Evolutionary conservation across 768 basidiomycete species (phyloP).

Genomic region (Boletus rex-veris): DNA sequence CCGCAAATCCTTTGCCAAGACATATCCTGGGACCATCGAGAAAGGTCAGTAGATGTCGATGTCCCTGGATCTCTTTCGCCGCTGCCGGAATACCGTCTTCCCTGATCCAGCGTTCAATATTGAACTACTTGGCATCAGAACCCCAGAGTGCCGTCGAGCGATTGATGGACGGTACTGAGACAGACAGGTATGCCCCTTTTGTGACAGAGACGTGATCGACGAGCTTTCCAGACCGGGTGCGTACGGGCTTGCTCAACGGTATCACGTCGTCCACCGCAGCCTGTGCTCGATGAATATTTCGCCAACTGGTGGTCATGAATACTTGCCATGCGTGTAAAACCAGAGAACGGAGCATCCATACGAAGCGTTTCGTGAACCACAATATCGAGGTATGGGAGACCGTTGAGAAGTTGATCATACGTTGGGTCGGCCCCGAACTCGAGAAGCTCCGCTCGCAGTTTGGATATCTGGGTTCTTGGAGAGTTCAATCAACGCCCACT

Average conservation of each 20-base stretch:
- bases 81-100: slow-evolving; percentile 24
- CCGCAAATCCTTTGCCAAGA: slow-evolving; percentile 12
- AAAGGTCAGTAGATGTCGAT: slow-evolving; percentile 51
- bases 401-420: slow-evolving; percentile 49
- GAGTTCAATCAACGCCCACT: slow-evolving; percentile 59
- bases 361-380: slow-evolving; percentile 45
- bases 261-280: slow-evolving; percentile 54
- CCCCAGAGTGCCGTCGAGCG: slow-evolving; percentile 59
- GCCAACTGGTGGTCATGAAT: not conserved
- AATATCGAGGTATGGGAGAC: slow-evolving; percentile 54
- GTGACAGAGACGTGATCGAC: slow-evolving; percentile 42
- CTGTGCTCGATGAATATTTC: slow-evolving; percentile 25
- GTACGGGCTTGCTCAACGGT: slow-evolving; percentile 52
- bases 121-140: slow-evolving; percentile 51
- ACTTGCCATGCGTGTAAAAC: slow-evolving; percentile 17
- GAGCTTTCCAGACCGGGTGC: slow-evolving; percentile 37
- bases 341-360: slow-evolving; percentile 39
- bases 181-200: slow-evolving; percentile 44
- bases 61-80: slow-evolving; percentile 46
- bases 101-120: slow-evolving; percentile 62
- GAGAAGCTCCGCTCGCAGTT: slow-evolving; percentile 51
- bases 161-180: slow-evolving; percentile 48
- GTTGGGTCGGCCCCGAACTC: slow-evolving; percentile 43
- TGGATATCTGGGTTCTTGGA: slow-evolving; percentile 43
- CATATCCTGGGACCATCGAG: slow-evolving; percentile 49